phyloP scores from a whole-genome alignment of 2,329 filamentous ascomycete genomes.

The Trichoderma harzianum region DNA sequence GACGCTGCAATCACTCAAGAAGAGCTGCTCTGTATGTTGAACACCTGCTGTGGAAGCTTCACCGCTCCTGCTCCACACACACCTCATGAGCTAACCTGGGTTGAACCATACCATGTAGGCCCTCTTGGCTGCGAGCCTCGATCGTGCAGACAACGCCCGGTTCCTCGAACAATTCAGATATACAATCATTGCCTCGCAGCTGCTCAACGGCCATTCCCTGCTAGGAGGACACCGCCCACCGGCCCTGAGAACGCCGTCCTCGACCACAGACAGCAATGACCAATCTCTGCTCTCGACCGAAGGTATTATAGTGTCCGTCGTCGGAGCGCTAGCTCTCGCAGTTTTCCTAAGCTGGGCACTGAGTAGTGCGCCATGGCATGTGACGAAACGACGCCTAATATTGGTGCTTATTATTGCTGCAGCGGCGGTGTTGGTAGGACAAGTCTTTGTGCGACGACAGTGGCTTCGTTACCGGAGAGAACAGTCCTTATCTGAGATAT shows the following conservation, averaged over 20 bases:
- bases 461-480: conserved; percentile 77
- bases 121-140: conserved; percentile 68
- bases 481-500: conserved; percentile 67
- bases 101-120: conserved; percentile 43
- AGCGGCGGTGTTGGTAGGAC: conserved; percentile 54
- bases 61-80: not conserved
- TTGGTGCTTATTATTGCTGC: conserved; percentile 51
- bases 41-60: not conserved
- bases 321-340: conserved; percentile 59
- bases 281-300: conserved; percentile 40
- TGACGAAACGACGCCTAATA: conserved; percentile 55
- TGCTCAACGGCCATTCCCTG: conserved; percentile 69
- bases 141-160: conserved; percentile 73
- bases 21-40: conserved; percentile 50
- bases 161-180: conserved; percentile 94
- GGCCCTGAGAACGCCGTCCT: conserved; percentile 21
- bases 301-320: conserved; percentile 46
- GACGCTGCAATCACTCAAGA: conserved; percentile 44
- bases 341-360: conserved; percentile 71
- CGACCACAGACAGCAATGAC: conserved; percentile 20
- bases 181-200: conserved; percentile 85
- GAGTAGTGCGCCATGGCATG: conserved; percentile 46
- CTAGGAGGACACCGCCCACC: conserved; percentile 33
- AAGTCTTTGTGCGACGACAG: conserved; percentile 71
- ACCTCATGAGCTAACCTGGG: not conserved